phyloP scores from a whole-genome alignment of 2,329 filamentous ascomycete species.

The Beauveria bassiana region DNA sequence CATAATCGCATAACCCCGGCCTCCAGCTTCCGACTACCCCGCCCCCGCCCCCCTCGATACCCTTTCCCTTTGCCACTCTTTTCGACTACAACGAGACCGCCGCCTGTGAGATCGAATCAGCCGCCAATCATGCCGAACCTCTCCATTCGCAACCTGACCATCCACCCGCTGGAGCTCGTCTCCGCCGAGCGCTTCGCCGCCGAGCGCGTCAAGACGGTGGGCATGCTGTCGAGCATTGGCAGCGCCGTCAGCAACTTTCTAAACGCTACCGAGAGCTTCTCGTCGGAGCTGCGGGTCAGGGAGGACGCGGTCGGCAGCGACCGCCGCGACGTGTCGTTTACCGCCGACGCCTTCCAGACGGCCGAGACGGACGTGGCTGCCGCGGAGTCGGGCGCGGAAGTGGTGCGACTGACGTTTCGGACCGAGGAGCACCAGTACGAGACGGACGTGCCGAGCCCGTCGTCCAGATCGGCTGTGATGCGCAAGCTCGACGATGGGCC shows the following conservation, averaged over 20 bases:
- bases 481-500: constrained; percentile 40
- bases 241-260: constrained; percentile 36
- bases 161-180: constrained; percentile 64
- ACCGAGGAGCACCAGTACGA: constrained; percentile 51
- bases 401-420: constrained; percentile 68
- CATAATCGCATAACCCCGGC: no score
- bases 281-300: constrained; percentile 33
- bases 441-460: constrained; percentile 62
- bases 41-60: background rate
- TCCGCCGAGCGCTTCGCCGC: constrained; percentile 64
- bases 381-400: constrained; percentile 39
- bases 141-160: constrained; percentile 75
- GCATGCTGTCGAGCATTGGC: constrained; percentile 39
- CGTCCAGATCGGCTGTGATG: constrained; percentile 52
- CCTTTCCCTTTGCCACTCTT: background rate
- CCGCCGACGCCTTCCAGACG: constrained; percentile 60
- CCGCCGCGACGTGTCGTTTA: constrained; percentile 54
- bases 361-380: constrained; percentile 48
- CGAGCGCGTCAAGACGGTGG: constrained; percentile 31
- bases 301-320: constrained; percentile 55
- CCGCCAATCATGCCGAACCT: constrained; percentile 41
- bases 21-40: background rate
- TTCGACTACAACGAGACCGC: no score
- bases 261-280: constrained; percentile 30
- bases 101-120: no score